phyloP scores from a whole-genome alignment of 1,284 basidiomycete genomes.

The Naganishia cerealis region DNA sequence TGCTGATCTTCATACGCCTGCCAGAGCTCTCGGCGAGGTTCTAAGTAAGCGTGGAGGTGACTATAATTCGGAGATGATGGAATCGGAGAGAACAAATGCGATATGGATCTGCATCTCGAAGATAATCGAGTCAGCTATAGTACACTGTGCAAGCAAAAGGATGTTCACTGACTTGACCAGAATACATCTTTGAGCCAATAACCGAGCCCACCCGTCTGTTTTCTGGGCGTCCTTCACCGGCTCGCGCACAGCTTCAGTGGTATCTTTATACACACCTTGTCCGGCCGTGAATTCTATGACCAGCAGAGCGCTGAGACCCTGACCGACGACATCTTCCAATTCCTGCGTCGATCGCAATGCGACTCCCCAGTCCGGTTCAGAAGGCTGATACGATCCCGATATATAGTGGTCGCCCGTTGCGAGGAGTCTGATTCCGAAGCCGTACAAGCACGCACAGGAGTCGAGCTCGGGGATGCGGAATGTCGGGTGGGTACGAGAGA shows the following conservation, averaged over 20 bases:
- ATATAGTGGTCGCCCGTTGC: conserved; percentile 39
- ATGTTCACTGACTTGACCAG: conserved; percentile 68
- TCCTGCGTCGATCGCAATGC: conserved; percentile 1
- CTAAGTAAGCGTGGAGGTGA: conserved; percentile 56
- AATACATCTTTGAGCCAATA: conserved; percentile 76
- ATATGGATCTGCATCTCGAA: conserved; percentile 63
- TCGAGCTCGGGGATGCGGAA: conserved; percentile 77
- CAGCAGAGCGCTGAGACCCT: conserved; percentile 24
- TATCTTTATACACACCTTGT: conserved; percentile 10
- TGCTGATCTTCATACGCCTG: conserved; percentile 59
- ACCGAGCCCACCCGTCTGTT: conserved; percentile 68
- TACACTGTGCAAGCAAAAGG: conserved; percentile 10
- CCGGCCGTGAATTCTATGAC: conserved; percentile 28
- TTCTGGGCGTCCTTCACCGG: conserved; percentile 73
- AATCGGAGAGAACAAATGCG: conserved; percentile 73
- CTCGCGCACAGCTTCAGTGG: conserved; percentile 44
- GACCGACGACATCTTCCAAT: conserved; percentile 15
- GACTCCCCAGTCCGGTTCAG: background rate
- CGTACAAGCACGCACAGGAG: conserved; percentile 45
- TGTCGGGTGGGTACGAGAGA: conserved; percentile 60
- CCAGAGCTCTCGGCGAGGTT: conserved; percentile 59
- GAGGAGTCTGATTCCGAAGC: conserved; percentile 47
- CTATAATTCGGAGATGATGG: conserved; percentile 65
- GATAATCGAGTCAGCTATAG: conserved; percentile 26
- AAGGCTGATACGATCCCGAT: background rate